Evolutionary conservation across 139 green algal species (phyloP), one percentile per base, ranked within the genome.

Genomic region (Coelastrella sp.): DNA sequence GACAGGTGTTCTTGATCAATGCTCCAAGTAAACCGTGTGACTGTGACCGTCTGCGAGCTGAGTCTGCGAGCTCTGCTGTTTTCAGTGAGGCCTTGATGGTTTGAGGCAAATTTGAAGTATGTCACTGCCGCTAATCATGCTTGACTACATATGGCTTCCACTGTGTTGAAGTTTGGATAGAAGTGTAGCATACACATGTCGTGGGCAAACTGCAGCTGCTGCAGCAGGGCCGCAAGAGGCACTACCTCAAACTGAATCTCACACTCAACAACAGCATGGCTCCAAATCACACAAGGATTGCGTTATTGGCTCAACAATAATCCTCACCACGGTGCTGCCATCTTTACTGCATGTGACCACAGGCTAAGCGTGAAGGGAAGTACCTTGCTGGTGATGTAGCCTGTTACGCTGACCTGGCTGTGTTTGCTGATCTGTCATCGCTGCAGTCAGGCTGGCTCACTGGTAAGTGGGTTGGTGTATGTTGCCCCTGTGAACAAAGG

Each of bases 361-460:
- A 77, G 60, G 86, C 60, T 11, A 22, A 20, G 20, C 5, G 85
- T 0, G 20, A 60, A 11, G 59, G 74, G 60, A 68, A 61, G 19
- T 92, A 58, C 23, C 32, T 92, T 59, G 84, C 90, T 73, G 90
- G 90, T 65, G 77, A 80, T 17, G 22, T 84, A 81, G n/a, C 84
- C 65, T 64, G 59, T 22, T 88, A 64, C 13, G 83, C 47, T 56
- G 90, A 92, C 57, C 5, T 92, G 4, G 56, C 23, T 4, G n/a
- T 92, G 13, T 92, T 91, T 68, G 4, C 8, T 5, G 10, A 17
- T 3, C 4, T 89, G 17, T 80, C 54, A 22, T 57, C 22, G 7
- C 5, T 92, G 3, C n/a, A 71, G 75, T 75, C 57, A 75, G 79
- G 85, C n/a, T 7, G 20, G 13, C 23, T 80, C 3, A 80, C 90